These are phyloP conservation scores for Platanthera guangdongensis DNA, from an alignment of 106 monocot species.

Conservation along the genomic window DNA sequence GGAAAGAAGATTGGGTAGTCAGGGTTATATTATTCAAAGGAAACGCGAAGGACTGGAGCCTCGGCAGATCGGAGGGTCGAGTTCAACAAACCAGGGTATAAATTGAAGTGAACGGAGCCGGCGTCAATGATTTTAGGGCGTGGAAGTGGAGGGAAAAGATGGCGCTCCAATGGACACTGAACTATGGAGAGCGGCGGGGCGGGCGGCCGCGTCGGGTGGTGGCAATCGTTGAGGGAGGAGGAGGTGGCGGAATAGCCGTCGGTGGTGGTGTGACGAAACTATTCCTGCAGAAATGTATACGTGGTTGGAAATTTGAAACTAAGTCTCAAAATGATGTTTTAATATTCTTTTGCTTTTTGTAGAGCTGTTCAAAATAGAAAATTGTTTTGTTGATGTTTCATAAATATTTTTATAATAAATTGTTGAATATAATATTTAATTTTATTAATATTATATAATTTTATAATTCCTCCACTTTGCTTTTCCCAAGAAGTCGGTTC, in stretches of 20 bases:
- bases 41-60: not conserved
- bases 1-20: not conserved
- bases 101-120: not conserved
- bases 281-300: too few relatives aligned
- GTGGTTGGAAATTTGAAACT: too few relatives aligned
- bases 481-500: too few relatives aligned
- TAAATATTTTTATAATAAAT: too few relatives aligned
- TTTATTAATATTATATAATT: too few relatives aligned
- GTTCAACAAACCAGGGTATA: not conserved
- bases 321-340: too few relatives aligned
- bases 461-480: too few relatives aligned
- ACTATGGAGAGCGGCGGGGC: not conserved
- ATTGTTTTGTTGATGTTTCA: too few relatives aligned
- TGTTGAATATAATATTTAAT: too few relatives aligned
- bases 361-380: too few relatives aligned
- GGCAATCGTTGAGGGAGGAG: not conserved
- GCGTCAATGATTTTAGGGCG: not conserved
- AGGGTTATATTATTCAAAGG: not conserved
- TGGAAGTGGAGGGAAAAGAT: not conserved
- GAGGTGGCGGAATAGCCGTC: not conserved
- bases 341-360: too few relatives aligned
- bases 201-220: not conserved
- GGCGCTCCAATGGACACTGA: not conserved
- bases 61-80: not conserved
- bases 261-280: not conserved